Conservation (phyloP, 306 rosid genomes). For the Trichosanthes truncata region DNA sequence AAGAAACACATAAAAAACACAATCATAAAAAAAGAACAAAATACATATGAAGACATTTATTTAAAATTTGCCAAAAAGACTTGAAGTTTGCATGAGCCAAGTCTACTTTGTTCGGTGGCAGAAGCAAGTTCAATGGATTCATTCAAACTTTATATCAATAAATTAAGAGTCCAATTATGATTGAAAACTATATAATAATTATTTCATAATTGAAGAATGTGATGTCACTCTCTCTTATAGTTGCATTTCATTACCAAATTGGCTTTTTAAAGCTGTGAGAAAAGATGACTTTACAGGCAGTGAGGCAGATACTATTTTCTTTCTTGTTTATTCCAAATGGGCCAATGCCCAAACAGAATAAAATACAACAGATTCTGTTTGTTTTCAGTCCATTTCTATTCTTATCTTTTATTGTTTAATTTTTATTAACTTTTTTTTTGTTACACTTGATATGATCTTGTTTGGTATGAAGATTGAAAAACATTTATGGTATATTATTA, state of each 20-base stretch:
- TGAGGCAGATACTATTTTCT: background rate
- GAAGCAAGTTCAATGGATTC: slow-evolving; percentile 34
- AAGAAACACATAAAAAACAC: background rate
- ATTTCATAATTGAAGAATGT: slow-evolving; percentile 4
- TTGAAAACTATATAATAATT: slow-evolving; percentile 17
- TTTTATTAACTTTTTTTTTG: background rate
- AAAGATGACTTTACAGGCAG: background rate
- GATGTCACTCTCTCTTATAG: background rate
- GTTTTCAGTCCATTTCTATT: background rate
- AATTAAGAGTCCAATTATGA: slow-evolving; percentile 26
- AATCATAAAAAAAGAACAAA: slow-evolving; percentile 5
- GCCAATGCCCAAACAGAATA: background rate
- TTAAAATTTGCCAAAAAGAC: slow-evolving; percentile 9
- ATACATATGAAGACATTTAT: background rate
- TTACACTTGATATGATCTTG: background rate
- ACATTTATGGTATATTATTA: background rate
- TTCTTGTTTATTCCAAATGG: slow-evolving; percentile 1
- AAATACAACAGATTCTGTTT: background rate
- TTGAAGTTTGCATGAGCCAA: slow-evolving; percentile 18
- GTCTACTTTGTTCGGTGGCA: slow-evolving; percentile 13
- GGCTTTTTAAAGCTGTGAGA: background rate
- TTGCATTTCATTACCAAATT: background rate
- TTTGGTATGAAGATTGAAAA: background rate
- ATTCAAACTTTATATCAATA: slow-evolving; percentile 14
- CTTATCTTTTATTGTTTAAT: background rate